phyloP scores from a whole-genome alignment of 345 rosid genomes.

The Theobroma cacao region DNA sequence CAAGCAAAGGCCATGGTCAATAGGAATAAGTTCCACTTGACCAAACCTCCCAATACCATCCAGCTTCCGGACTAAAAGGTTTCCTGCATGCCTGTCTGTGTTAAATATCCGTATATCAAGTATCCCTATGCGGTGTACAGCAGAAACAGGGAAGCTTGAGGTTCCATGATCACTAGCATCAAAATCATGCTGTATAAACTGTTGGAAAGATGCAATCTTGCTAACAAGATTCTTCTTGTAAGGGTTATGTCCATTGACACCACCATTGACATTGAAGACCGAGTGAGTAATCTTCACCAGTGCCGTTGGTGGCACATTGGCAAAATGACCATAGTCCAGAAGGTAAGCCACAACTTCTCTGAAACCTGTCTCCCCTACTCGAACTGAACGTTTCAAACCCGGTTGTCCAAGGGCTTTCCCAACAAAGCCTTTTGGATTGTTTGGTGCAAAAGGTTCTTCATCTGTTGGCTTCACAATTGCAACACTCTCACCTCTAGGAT shows the following conservation, averaged over 20 bases:
- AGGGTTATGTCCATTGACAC: conserved; percentile 64
- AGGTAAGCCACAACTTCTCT: conserved; percentile 99
- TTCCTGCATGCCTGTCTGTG: conserved; percentile 98
- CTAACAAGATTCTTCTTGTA: conserved; percentile 67
- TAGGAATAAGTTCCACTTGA: conserved; percentile 86
- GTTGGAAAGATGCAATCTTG: conserved; percentile 96
- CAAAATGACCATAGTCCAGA: conserved; percentile 73
- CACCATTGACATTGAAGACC: conserved; percentile 80
- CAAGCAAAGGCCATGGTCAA: conserved; percentile 96
- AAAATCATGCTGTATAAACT: conserved; percentile 88
- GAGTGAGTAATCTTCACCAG: conserved; percentile 96
- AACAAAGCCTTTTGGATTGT: conserved; percentile 95
- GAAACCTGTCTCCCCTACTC: conserved; percentile 95
- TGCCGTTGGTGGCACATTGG: conserved; percentile 94
- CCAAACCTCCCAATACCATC: conserved; percentile 73
- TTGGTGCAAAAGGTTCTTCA: conserved; percentile 99
- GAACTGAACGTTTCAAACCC: conserved; percentile 90
- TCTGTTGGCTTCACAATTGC: conserved; percentile 98
- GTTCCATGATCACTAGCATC: conserved; percentile 98
- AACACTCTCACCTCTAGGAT: conserved; percentile 65
- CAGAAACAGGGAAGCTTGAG: conserved; percentile 88
- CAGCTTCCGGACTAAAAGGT: conserved; percentile 80
- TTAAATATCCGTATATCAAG: conserved; percentile 84
- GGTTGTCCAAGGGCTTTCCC: conserved; percentile 98
- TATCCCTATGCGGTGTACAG: conserved; percentile 92